These are phyloP conservation scores for Neostapfia colusana DNA, from an alignment of 176 grass and related monocot species.

Conservation along the genomic window DNA sequence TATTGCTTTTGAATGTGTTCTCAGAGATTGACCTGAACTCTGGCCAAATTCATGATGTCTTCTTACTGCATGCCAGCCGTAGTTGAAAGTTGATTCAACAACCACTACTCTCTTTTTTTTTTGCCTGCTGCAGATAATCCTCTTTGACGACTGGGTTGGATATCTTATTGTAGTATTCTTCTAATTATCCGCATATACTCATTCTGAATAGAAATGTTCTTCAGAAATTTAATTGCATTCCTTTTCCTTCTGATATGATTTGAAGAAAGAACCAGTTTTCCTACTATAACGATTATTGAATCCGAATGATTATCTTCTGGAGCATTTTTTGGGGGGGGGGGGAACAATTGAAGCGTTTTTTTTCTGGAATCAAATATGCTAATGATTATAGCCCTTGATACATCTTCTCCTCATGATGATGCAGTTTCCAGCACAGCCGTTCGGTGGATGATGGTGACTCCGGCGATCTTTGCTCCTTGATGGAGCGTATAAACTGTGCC, in stretches of 20 bases:
- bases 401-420: neutral
- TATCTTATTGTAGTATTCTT: neutral
- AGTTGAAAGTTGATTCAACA: neutral
- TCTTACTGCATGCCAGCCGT: neutral
- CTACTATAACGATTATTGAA: neutral
- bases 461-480: neutral
- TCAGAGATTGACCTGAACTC: neutral
- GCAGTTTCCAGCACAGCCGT: conserved; percentile 20
- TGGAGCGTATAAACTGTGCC: conserved; percentile 11
- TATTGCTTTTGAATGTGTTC: neutral
- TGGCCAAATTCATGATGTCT: neutral
- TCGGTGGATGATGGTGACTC: conserved; percentile 18
- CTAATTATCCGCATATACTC: conserved; percentile 8
- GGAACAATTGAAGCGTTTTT: neutral
- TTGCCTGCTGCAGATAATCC: neutral
- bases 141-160: neutral
- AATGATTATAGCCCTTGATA: neutral
- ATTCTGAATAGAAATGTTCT: neutral
- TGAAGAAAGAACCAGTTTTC: neutral
- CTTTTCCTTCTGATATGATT: neutral
- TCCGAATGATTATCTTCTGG: neutral
- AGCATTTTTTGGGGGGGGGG: neutral
- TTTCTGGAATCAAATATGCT: neutral
- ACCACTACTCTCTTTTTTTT: neutral
- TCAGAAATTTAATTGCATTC: neutral